phyloP scores from a whole-genome alignment of 2,329 filamentous ascomycete genomes.

The Botryotinia narcissicola region DNA sequence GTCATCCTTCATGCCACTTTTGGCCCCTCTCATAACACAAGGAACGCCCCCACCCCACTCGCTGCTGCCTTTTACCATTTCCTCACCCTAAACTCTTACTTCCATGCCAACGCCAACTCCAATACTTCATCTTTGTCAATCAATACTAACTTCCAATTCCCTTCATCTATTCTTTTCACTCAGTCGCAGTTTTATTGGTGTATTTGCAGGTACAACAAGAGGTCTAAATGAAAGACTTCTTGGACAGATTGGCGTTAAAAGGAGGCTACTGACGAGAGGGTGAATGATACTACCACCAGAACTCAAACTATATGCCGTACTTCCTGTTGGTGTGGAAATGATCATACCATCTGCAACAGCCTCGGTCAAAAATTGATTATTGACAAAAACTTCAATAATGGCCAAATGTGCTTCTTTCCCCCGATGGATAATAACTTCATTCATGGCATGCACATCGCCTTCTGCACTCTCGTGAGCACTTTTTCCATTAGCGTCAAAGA shows the following conservation, averaged over 20 bases:
- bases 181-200: slow-evolving; percentile 76
- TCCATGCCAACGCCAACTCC: slow-evolving; percentile 75
- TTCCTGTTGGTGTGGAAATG: slow-evolving; percentile 89
- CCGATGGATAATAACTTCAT: slow-evolving; percentile 91
- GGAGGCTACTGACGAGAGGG: slow-evolving; percentile 80
- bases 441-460: slow-evolving; percentile 67
- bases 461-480: slow-evolving; percentile 36
- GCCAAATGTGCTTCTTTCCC: slow-evolving; percentile 87
- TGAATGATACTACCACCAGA: slow-evolving; percentile 92
- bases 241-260: slow-evolving; percentile 92
- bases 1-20: slow-evolving; percentile 57
- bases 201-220: slow-evolving; percentile 82
- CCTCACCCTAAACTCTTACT: slow-evolving; percentile 83
- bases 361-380: slow-evolving; percentile 85
- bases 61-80: slow-evolving; percentile 53
- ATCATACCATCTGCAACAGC: slow-evolving; percentile 95
- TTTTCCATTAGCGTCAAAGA: slow-evolving; percentile 68
- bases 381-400: slow-evolving; percentile 87
- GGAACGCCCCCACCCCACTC: slow-evolving; percentile 78
- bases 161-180: slow-evolving; percentile 76
- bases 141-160: slow-evolving; percentile 76
- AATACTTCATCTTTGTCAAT: slow-evolving; percentile 64
- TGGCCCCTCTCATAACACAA: slow-evolving; percentile 72
- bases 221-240: slow-evolving; percentile 90
- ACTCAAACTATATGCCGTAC: slow-evolving; percentile 92